Evolutionary conservation across 2,329 filamentous ascomycete species (phyloP).

Genomic region (Colletotrichum tropicicola): DNA sequence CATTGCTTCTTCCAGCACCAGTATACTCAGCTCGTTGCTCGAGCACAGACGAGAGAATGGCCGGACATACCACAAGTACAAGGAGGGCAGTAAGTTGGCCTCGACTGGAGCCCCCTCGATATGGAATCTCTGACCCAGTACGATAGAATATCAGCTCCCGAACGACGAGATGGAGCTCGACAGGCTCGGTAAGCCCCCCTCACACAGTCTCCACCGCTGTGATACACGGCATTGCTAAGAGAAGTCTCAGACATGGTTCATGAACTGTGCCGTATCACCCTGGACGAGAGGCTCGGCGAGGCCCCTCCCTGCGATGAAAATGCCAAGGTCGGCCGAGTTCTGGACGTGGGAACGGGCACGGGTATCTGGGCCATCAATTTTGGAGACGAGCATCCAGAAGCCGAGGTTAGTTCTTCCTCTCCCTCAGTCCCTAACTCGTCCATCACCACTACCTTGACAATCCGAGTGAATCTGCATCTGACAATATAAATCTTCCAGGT

Average conservation of each 20-base stretch:
- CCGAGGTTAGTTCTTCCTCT: slow-evolving; percentile 32
- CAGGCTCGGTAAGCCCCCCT: slow-evolving; percentile 1
- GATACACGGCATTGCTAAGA: background rate
- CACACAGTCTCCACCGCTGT: background rate
- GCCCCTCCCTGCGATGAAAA: slow-evolving; percentile 34
- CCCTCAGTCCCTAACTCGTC: no score
- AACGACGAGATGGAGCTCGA: slow-evolving; percentile 15
- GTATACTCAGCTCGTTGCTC: slow-evolving; percentile 33
- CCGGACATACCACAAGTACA: slow-evolving; percentile 39
- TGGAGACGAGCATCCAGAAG: slow-evolving; percentile 39
- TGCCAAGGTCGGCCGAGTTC: slow-evolving; percentile 21
- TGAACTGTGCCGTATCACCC: slow-evolving; percentile 41
- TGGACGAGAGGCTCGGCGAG: slow-evolving; percentile 39
- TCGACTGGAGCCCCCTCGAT: background rate
- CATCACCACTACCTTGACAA: background rate
- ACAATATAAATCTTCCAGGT: slow-evolving; percentile 34
- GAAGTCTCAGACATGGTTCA: slow-evolving; percentile 42
- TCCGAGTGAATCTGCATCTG: background rate
- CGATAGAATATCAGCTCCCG: background rate
- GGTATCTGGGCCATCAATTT: slow-evolving; percentile 38
- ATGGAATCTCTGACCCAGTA: background rate
- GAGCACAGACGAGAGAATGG: slow-evolving; percentile 39
- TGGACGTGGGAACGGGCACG: slow-evolving; percentile 36
- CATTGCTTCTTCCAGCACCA: slow-evolving; percentile 31
- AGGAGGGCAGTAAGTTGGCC: slow-evolving; percentile 33